These are phyloP conservation scores for Pichiaceae sp. DNA, from an alignment of 1,139 yeast genomes.

Conservation along the genomic window DNA sequence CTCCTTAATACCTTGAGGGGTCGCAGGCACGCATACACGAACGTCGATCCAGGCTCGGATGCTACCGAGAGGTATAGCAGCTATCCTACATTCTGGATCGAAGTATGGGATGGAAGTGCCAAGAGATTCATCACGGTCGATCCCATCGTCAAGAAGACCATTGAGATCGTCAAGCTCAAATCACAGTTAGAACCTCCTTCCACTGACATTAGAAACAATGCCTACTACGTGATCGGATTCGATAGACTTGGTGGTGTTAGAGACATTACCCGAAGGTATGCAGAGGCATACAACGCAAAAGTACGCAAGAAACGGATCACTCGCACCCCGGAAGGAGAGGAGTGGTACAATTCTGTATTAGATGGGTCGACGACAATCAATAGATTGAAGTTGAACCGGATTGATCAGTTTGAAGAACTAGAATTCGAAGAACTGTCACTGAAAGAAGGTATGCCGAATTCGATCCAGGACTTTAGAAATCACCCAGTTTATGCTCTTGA, in stretches of 20 bases:
- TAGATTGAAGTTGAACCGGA: conserved; percentile 29
- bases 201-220: conserved; percentile 47
- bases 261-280: conserved; percentile 83
- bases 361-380: conserved; percentile 24
- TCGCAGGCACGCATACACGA: conserved; percentile 16
- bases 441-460: conserved; percentile 83
- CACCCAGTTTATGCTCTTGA: conserved; percentile 88
- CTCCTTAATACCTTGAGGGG: conserved; percentile 18
- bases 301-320: conserved; percentile 67
- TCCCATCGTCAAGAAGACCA: conserved; percentile 54
- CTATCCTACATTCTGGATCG: conserved; percentile 86
- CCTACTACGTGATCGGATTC: conserved; percentile 71
- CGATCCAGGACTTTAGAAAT: conserved; percentile 69
- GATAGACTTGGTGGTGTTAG: conserved; percentile 56
- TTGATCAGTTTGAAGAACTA: conserved; percentile 62
- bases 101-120: conserved; percentile 76
- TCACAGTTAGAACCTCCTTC: conserved; percentile 74
- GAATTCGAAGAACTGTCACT: conserved; percentile 62
- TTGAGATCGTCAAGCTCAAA: conserved; percentile 60
- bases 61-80: conserved; percentile 9
- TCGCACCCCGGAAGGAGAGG: conserved; percentile 43
- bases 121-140: conserved; percentile 82
- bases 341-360: conserved; percentile 54
- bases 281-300: conserved; percentile 62
- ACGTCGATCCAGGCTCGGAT: conserved; percentile 9